Evolutionary conservation across 2,329 filamentous ascomycete species (phyloP).

Genomic region (Penicillium sp.): DNA sequence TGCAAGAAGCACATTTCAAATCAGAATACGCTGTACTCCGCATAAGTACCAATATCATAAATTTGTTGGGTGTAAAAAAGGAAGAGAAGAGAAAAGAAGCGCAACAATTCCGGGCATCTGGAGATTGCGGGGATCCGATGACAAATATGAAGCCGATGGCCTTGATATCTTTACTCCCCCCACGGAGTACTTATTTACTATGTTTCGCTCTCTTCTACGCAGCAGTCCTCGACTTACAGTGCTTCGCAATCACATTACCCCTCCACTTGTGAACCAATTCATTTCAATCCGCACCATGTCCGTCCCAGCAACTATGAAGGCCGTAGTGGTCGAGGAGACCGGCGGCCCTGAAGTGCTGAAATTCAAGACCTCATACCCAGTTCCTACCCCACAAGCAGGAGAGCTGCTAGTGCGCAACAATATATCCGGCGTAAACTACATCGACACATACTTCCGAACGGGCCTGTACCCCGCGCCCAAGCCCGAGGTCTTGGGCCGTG

Average conservation of each 20-base stretch:
- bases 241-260: conserved; percentile 14
- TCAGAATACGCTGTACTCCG: too few relatives aligned
- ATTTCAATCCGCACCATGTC: conserved; percentile 41
- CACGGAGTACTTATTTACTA: background rate
- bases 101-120: background rate
- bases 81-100: background rate
- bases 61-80: background rate
- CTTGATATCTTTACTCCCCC: background rate
- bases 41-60: background rate
- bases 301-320: conserved; percentile 68
- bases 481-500: conserved; percentile 75
- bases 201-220: conserved; percentile 15
- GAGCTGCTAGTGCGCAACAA: conserved; percentile 79
- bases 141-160: conserved; percentile 1
- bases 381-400: conserved; percentile 65
- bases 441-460: conserved; percentile 86
- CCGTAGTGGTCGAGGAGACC: conserved; percentile 67
- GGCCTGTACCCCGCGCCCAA: conserved; percentile 73
- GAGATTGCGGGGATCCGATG: conserved; percentile 6
- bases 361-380: conserved; percentile 66
- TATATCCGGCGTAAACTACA: conserved; percentile 79
- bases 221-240: conserved; percentile 14
- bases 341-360: conserved; percentile 71
- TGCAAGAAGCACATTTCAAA: background rate
- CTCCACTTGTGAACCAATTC: conserved; percentile 3